Evolutionary conservation across 345 rosid genomes (phyloP).

Genomic region (Anastatica hierochuntica): DNA sequence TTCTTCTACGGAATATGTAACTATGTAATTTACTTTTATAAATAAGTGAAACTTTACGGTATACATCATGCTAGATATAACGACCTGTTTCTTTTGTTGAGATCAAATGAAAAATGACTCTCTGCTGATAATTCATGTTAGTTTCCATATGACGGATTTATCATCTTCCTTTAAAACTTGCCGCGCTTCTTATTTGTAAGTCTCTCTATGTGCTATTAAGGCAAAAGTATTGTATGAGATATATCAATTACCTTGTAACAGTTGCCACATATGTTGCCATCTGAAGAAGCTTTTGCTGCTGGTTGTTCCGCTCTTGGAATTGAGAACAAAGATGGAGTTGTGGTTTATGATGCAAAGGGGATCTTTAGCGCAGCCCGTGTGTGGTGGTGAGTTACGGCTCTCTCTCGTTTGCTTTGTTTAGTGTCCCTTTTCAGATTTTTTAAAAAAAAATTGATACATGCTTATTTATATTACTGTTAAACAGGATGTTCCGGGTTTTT

Average conservation of each 20-base stretch:
- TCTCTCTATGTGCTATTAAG: neutral
- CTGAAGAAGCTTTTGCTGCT: slow-evolving; percentile 96
- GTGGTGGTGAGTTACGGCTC: slow-evolving; percentile 72
- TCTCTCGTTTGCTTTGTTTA: neutral
- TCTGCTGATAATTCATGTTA: no score
- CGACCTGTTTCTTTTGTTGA: no score
- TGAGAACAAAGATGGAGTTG: slow-evolving; percentile 70
- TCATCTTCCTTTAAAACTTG: no score
- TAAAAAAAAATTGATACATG: no score
- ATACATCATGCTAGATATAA: neutral
- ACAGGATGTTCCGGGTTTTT: slow-evolving; percentile 94
- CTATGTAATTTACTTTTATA: no score
- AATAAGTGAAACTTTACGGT: no score
- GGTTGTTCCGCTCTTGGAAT: slow-evolving; percentile 95
- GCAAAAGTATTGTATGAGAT: neutral
- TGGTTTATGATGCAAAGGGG: slow-evolving; percentile 98
- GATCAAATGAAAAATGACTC: no score
- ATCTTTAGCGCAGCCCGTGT: slow-evolving; percentile 98
- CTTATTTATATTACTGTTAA: slow-evolving; percentile 3
- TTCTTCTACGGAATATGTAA: neutral
- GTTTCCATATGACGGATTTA: no score
- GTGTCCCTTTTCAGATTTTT: no score
- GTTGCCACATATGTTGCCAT: slow-evolving; percentile 98
- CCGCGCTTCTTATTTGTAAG: no score
- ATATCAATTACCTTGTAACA: slow-evolving; percentile 25